These are phyloP conservation scores for Gypsophila paniculata DNA, from an alignment of 179 eudicot species.

Conservation along the genomic window DNA sequence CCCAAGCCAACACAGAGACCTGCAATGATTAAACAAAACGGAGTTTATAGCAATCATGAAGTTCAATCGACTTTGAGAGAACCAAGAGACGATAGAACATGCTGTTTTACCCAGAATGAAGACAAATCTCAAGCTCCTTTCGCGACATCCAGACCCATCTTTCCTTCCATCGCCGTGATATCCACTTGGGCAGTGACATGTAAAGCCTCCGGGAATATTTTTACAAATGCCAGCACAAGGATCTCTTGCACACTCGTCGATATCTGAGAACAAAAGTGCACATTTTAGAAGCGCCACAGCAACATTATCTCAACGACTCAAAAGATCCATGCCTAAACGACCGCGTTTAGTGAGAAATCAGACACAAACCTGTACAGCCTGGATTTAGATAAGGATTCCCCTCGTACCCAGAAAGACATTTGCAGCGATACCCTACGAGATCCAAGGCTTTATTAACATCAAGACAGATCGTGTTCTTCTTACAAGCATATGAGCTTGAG, in stretches of 20 bases:
- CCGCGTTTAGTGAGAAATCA: background rate
- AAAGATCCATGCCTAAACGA: background rate
- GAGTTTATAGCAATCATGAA: background rate
- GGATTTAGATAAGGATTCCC: constrained; percentile 47
- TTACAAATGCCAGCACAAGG: constrained; percentile 37
- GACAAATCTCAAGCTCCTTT: constrained; percentile 6
- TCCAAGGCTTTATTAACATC: constrained; percentile 13
- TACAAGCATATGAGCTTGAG: constrained; percentile 26
- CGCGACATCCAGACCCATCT: constrained; percentile 33
- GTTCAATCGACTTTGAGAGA: no score
- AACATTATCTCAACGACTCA: no score
- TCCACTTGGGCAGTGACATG: constrained; percentile 36
- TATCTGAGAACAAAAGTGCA: constrained; percentile 27
- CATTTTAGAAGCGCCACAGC: background rate
- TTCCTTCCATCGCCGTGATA: constrained; percentile 32
- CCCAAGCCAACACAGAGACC: constrained; percentile 26
- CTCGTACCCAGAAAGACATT: constrained; percentile 30
- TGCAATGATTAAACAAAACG: background rate
- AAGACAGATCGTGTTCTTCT: constrained; percentile 21
- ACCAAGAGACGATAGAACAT: no score
- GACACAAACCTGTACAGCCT: constrained; percentile 33
- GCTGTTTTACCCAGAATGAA: constrained; percentile 8
- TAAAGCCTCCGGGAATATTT: constrained; percentile 39
- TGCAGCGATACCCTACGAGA: constrained; percentile 33
- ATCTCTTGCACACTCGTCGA: constrained; percentile 36